Evolutionary conservation across 2,329 filamentous ascomycete species (phyloP).

Genomic region (Plenodomus lindquistii): DNA sequence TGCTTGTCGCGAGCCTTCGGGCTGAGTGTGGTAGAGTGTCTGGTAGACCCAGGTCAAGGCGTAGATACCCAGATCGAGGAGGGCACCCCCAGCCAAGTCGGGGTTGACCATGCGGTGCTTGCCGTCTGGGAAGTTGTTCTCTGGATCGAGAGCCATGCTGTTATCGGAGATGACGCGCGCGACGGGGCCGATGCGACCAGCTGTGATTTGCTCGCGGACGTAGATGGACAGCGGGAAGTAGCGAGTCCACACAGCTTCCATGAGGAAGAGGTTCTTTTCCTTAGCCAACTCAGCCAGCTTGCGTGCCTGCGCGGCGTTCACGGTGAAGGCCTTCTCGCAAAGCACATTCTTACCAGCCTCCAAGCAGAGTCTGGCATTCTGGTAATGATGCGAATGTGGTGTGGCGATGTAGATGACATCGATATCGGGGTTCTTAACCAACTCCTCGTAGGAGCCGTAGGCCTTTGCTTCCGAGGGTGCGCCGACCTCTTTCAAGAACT

Average conservation of each 20-base stretch:
- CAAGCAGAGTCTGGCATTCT: slow-evolving; percentile 83
- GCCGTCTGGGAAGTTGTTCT: slow-evolving; percentile 56
- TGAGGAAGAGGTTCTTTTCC: slow-evolving; percentile 62
- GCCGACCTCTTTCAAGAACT: slow-evolving; percentile 73
- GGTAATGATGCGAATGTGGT: slow-evolving; percentile 90
- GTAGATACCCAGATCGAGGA: slow-evolving; percentile 88
- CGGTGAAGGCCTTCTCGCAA: slow-evolving; percentile 89
- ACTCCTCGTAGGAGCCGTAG: slow-evolving; percentile 81
- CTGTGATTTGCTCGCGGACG: slow-evolving; percentile 67
- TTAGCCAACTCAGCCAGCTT: slow-evolving; percentile 72
- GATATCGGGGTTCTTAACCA: slow-evolving; percentile 76
- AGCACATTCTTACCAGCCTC: slow-evolving; percentile 85
- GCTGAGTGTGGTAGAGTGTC: slow-evolving; percentile 79
- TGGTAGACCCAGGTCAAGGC: slow-evolving; percentile 90
- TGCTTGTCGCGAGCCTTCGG: slow-evolving; percentile 63
- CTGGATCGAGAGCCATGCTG: slow-evolving; percentile 63
- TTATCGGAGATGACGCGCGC: slow-evolving; percentile 61
- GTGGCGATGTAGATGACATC: slow-evolving; percentile 90
- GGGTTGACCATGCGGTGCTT: slow-evolving; percentile 79
- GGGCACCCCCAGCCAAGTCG: slow-evolving; percentile 78
- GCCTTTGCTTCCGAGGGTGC: slow-evolving; percentile 69
- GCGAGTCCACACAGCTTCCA: slow-evolving; percentile 79
- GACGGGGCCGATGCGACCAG: slow-evolving; percentile 59
- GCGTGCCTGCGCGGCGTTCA: slow-evolving; percentile 76
- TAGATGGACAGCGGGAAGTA: slow-evolving; percentile 84